phyloP scores from a whole-genome alignment of 2,329 filamentous ascomycete species.

The Pyricularia pennisetigena region DNA sequence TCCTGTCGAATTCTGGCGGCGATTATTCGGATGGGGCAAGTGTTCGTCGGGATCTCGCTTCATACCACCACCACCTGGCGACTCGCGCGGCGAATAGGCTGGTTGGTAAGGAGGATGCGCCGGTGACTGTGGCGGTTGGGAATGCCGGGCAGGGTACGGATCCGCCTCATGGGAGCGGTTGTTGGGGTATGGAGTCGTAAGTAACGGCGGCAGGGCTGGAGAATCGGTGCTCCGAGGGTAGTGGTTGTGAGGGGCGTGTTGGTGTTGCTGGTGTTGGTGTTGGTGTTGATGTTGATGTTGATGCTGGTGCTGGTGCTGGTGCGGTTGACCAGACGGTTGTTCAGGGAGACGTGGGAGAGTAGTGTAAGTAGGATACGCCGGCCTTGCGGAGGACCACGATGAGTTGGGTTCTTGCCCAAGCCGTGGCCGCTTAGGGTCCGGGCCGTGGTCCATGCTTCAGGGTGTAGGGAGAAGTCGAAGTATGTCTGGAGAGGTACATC shows the following conservation, averaged over 20 bases:
- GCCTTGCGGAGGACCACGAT: constrained; percentile 24
- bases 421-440: constrained; percentile 50
- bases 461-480: background rate
- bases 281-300: constrained; percentile 11
- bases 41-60: constrained; percentile 47
- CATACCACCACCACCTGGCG: constrained; percentile 16
- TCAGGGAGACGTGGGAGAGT: constrained; percentile 28
- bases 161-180: constrained; percentile 39
- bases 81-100: background rate
- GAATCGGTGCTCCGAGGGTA: constrained; percentile 10
- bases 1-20: constrained; percentile 42
- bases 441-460: constrained; percentile 48
- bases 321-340: constrained; percentile 18
- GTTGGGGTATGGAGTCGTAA: background rate
- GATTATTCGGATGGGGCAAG: constrained; percentile 29
- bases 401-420: constrained; percentile 29
- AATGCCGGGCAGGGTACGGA: constrained; percentile 39
- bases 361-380: constrained; percentile 16
- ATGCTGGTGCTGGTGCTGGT: constrained; percentile 12
- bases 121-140: constrained; percentile 23
- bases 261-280: constrained; percentile 10
- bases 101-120: constrained; percentile 15
- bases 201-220: background rate
- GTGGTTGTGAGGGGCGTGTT: constrained; percentile 18
- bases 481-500: background rate